Evolutionary conservation across 352 stramenopile genomes (phyloP), one percentile per base, ranked within the genome.

Genomic region (Globisporangium orthogonon): DNA sequence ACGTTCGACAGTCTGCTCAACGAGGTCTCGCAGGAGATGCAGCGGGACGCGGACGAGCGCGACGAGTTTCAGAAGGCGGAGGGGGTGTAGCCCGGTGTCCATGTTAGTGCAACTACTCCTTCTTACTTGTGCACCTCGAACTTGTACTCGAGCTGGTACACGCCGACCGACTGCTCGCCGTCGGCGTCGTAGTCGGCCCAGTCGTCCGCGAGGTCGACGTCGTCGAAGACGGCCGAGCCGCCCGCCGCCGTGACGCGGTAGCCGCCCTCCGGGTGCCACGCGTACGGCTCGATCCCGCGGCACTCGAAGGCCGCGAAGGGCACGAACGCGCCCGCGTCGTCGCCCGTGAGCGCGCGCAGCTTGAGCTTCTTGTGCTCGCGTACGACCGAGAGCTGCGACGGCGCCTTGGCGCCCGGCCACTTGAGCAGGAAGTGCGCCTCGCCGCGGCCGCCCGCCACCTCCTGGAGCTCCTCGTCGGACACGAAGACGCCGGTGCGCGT

Each of bases 151-250:
- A 95, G 46, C 17, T 68, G 49, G 66, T 90, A 93, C 39, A 95
- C 50, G 28, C 86, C 86, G 13, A 95, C 80, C 0, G 82, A 87
- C 60, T 91, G 78, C 30, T 66, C 70, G 40, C 73, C 80, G 59
- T 95, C 86, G 28, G 86, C 83, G 57, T 95, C 86, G 63, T 92
- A 95, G 50, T 95, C 84, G 13, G 74, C 78, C 83, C 85, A 95
- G 63, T 95, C 86, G 35, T 93, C 86, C 45, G 72, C 78, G 43
- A 92, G 61, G 54, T 94, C 83, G 30, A 90, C 82, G 54, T 93
- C 84, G 11, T 90, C 74, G 50, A 93, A 91, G n/a, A 78, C 63
- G 17, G 78, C 73, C 11, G 74, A 78, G 50, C 70, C 72, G 37
- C 75, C 83, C 0, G 73, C 71, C 31, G 78, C 86, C 2, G 75